Conservation (phyloP, 2,329 filamentous ascomycete genomes). For the Trichoderma gracile region DNA sequence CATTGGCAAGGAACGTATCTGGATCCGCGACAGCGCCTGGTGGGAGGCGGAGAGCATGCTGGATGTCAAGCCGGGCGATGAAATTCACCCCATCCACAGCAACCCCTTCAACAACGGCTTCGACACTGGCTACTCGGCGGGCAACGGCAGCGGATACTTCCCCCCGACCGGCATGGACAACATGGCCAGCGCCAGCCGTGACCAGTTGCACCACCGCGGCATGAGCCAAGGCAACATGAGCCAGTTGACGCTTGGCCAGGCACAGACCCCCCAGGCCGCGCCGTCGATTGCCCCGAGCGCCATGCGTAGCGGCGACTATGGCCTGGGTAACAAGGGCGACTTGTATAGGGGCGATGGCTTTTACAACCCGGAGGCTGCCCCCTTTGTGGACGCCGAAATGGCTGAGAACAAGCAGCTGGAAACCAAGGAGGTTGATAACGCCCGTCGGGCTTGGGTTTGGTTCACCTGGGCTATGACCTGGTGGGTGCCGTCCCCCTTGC, state of each 20-base stretch:
- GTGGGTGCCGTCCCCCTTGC: conserved; percentile 86
- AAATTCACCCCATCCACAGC: conserved; percentile 44
- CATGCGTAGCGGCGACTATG: conserved; percentile 78
- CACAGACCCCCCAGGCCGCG: conserved; percentile 41
- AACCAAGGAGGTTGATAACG: conserved; percentile 62
- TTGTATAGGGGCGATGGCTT: conserved; percentile 70
- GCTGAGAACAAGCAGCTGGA: conserved; percentile 76
- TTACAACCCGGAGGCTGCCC: conserved; percentile 68
- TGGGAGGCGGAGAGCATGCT: conserved; percentile 98
- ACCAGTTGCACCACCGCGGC: conserved; percentile 66
- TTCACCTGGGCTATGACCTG: conserved; percentile 87
- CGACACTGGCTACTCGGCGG: conserved; percentile 72
- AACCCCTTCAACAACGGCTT: conserved; percentile 52
- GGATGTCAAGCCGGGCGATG: conserved; percentile 73
- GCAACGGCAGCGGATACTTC: conserved; percentile 69
- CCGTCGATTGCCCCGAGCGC: conserved; percentile 64
- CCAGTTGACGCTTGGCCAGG: conserved; percentile 52
- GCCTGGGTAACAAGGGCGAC: conserved; percentile 84
- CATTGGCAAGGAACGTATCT: conserved; percentile 85
- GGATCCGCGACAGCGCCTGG: conserved; percentile 93
- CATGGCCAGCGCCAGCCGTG: conserved; percentile 66
- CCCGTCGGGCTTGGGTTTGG: conserved; percentile 75
- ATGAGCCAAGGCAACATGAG: conserved; percentile 58
- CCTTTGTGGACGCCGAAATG: conserved; percentile 68
- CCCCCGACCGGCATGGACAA: conserved; percentile 60